phyloP scores from a whole-genome alignment of 441 rosid genomes.

The Capsella rubella region DNA sequence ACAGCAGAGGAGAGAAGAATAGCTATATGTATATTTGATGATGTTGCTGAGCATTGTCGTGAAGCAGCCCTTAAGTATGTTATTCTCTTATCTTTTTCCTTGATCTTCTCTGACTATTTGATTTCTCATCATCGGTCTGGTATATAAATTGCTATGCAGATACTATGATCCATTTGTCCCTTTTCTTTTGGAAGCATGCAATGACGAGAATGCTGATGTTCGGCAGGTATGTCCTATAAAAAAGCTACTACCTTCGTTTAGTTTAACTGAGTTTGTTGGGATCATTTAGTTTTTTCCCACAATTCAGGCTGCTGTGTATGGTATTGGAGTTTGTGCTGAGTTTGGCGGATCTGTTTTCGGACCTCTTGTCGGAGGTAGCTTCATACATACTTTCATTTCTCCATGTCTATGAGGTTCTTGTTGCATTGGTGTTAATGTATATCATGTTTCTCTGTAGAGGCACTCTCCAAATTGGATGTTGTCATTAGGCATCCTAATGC shows the following conservation, averaged over 20 bases:
- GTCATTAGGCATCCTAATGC: constrained; percentile 59
- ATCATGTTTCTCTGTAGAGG: constrained; percentile 50
- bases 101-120: constrained; percentile 15
- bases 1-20: constrained; percentile 70
- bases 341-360: constrained; percentile 65
- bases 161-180: constrained; percentile 68
- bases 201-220: constrained; percentile 62
- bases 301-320: constrained; percentile 70
- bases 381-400: background rate
- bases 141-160: constrained; percentile 42
- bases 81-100: background rate
- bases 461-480: constrained; percentile 58
- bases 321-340: constrained; percentile 69
- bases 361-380: constrained; percentile 63
- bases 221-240: constrained; percentile 55
- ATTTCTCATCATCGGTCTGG: constrained; percentile 4
- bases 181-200: constrained; percentile 67
- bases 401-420: constrained; percentile 22
- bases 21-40: constrained; percentile 70
- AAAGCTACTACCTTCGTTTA: background rate
- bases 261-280: constrained; percentile 20
- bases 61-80: constrained; percentile 63
- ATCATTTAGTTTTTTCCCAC: background rate
- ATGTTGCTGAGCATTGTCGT: constrained; percentile 65
- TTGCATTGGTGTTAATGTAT: constrained; percentile 1